Evolutionary conservation across 192 early-diverging fungal genomes (phyloP).

Genomic region (Backusella tuberculispora): DNA sequence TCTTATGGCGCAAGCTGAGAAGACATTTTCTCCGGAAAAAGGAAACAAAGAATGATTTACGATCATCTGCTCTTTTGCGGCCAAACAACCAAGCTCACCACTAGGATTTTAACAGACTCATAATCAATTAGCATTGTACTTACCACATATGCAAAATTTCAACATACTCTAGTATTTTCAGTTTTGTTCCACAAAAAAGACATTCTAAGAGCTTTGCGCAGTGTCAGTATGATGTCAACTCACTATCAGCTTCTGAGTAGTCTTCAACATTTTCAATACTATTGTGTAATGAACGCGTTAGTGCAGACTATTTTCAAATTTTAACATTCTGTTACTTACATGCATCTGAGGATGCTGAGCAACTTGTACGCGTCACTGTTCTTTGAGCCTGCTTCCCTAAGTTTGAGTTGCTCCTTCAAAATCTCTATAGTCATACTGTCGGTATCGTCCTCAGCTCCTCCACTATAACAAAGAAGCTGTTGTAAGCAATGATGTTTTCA

Average conservation of each 20-base stretch:
- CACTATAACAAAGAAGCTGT: conserved; percentile 17
- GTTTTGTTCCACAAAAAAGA: conserved; percentile 1
- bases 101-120: conserved; percentile 11
- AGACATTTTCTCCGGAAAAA: not conserved
- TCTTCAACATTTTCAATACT: conserved; percentile 7
- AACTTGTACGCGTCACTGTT: conserved; percentile 8
- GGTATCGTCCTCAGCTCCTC: not conserved
- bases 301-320: not conserved
- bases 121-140: conserved; percentile 8
- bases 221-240: not conserved
- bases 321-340: conserved; percentile 7
- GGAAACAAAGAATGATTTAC: not conserved
- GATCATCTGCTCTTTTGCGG: not conserved
- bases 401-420: not conserved
- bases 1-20: not conserved
- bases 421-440: no score
- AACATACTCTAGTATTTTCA: conserved; percentile 8
- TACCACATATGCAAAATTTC: not conserved
- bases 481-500: not conserved
- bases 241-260: not conserved
- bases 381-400: not conserved
- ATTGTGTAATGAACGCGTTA: conserved; percentile 3
- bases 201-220: not conserved
- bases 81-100: conserved; percentile 15
- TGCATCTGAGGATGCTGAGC: not conserved